A percentile compares a stretch with the other conserved stretches of the same genome.
phyloP scores from a whole-genome alignment of 495 filamentous ascomycete species.

The Talaromyces adpressus region DNA sequence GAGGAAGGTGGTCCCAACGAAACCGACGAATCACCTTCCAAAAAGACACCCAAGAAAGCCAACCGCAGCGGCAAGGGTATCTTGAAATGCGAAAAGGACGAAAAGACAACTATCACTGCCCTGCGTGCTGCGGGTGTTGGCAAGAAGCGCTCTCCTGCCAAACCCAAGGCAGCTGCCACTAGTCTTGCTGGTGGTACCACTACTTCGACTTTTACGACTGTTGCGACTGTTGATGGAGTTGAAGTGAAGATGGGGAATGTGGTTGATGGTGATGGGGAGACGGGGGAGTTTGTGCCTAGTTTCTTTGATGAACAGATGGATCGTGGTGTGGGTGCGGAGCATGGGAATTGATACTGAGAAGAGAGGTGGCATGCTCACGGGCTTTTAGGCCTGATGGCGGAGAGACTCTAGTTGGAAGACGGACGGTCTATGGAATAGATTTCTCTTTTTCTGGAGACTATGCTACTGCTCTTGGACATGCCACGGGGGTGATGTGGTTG shows the following conservation, averaged over 20 bases:
- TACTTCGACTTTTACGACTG: not conserved
- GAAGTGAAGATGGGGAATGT: not conserved
- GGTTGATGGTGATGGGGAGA: not conserved
- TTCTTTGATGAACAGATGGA: not conserved
- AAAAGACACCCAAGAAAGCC: not conserved
- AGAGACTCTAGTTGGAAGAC: no score
- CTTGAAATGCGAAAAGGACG: not conserved
- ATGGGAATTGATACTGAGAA: not conserved
- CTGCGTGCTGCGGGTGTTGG: not conserved
- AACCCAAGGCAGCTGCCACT: not conserved
- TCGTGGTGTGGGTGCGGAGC: not conserved
- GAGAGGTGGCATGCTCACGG: not conserved
- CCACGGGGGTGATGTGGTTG: not conserved
- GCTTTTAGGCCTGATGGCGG: not conserved
- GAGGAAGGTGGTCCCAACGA: not conserved
- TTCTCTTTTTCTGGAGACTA: not conserved
- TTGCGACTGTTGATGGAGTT: not conserved
- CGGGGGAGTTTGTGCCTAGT: not conserved
- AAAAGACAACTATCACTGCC: not conserved
- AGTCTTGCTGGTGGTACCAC: not conserved
- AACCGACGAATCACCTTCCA: not conserved
- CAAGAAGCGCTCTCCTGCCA: not conserved
- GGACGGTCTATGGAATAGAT: no score
- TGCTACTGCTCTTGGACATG: not conserved
- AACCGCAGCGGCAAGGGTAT: not conserved